These are phyloP conservation scores for Panicum hallii DNA, from an alignment of 202 grass and related monocot species.

Conservation along the genomic window DNA sequence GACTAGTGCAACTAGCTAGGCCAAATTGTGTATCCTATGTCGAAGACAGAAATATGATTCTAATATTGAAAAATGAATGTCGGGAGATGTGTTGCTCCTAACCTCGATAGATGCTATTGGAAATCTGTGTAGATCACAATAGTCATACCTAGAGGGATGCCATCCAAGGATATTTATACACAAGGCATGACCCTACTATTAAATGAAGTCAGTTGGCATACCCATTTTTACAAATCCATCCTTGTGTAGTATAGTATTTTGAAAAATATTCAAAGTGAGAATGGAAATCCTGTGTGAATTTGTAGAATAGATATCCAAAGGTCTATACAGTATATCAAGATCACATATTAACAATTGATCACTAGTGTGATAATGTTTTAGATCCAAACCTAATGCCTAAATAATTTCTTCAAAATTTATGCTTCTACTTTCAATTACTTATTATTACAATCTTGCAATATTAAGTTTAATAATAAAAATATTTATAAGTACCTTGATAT, in stretches of 20 bases:
- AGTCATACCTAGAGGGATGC: not conserved
- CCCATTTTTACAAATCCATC: not conserved
- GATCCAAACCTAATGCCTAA: not conserved
- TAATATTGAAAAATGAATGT: not conserved
- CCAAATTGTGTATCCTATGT: not conserved
- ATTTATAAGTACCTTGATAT: not conserved
- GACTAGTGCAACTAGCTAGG: not conserved
- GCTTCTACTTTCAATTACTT: not conserved
- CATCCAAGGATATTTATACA: slow-evolving; percentile 38
- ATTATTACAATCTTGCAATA: too few relatives aligned
- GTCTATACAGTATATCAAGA: not conserved
- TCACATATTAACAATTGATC: not conserved
- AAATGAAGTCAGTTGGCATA: not conserved
- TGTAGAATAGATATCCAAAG: not conserved
- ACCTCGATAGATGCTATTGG: not conserved
- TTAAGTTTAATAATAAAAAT: not conserved
- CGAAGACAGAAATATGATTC: slow-evolving; percentile 2
- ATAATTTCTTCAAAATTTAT: not conserved
- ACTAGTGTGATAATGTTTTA: not conserved
- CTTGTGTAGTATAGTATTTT: slow-evolving; percentile 18
- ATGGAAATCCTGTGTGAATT: not conserved
- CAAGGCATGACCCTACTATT: not conserved
- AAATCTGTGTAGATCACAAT: not conserved
- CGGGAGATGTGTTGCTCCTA: not conserved
- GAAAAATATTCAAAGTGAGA: not conserved